These are phyloP conservation scores for Erythrobasidium hasegawianum DNA, from an alignment of 1,284 basidiomycete genomes.

Conservation along the genomic window DNA sequence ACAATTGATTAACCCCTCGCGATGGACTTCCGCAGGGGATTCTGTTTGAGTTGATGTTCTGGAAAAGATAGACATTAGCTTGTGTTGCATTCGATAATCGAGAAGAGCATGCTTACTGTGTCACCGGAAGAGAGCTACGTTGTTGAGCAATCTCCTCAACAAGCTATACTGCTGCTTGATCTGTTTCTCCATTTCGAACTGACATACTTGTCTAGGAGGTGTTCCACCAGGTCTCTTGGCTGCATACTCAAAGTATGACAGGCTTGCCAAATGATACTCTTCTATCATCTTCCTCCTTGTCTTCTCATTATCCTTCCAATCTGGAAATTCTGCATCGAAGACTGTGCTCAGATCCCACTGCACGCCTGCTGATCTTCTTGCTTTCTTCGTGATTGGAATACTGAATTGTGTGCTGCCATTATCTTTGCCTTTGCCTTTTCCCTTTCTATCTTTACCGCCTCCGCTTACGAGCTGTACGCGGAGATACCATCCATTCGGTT, in stretches of 20 bases:
- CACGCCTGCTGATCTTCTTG: not conserved
- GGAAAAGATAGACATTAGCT: too few relatives aligned
- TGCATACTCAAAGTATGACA: not conserved
- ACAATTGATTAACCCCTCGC: too few relatives aligned
- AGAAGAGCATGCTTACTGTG: too few relatives aligned
- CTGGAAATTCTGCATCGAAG: not conserved
- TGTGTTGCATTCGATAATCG: too few relatives aligned
- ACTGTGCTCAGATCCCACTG: not conserved
- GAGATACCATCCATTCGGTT: not conserved
- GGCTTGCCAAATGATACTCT: not conserved
- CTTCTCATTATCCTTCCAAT: not conserved
- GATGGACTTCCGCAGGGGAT: too few relatives aligned
- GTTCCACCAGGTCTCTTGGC: not conserved
- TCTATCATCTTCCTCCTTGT: not conserved
- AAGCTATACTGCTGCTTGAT: not conserved
- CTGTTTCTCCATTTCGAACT: constrained; percentile 1
- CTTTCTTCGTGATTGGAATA: not conserved
- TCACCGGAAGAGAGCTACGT: too few relatives aligned
- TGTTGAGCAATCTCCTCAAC: too few relatives aligned
- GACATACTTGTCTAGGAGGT: not conserved
- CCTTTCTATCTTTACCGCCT: not conserved
- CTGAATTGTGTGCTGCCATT: not conserved
- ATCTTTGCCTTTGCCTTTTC: not conserved
- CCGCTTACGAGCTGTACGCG: not conserved
- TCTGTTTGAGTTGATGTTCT: too few relatives aligned